Percentiles rank a stretch among this genome's conserved stretches.
phyloP scores from a whole-genome alignment of 2,329 filamentous ascomycete genomes.

The Colletotrichum siamense region DNA sequence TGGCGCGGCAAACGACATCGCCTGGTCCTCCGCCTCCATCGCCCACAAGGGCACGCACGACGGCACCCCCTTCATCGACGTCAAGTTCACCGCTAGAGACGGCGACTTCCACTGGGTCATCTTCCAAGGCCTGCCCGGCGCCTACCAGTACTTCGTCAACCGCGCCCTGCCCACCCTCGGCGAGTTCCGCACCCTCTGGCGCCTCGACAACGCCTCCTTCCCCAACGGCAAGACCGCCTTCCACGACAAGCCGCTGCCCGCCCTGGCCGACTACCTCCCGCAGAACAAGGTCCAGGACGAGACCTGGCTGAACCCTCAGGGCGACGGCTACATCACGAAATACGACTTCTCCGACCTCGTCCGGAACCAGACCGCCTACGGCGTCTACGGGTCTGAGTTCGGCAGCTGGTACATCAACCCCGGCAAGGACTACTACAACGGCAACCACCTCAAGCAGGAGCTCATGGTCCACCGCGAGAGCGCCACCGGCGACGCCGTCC shows the following conservation, averaged over 20 bases:
- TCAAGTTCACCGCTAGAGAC: constrained; percentile 50
- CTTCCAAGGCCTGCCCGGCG: constrained; percentile 50
- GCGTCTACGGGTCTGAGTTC: constrained; percentile 53
- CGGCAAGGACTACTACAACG: constrained; percentile 58
- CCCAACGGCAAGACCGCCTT: constrained; percentile 48
- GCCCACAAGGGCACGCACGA: constrained; percentile 33
- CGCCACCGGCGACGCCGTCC: constrained; percentile 53
- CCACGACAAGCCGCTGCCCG: constrained; percentile 49
- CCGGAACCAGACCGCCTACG: constrained; percentile 49
- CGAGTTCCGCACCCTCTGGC: constrained; percentile 55
- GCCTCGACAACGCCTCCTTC: constrained; percentile 54
- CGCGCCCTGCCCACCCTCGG: constrained; percentile 50
- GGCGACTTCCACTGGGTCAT: constrained; percentile 60
- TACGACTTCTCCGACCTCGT: constrained; percentile 42
- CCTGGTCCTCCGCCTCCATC: constrained; percentile 51
- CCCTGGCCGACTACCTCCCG: constrained; percentile 44
- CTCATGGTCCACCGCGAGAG: constrained; percentile 58
- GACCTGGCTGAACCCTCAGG: constrained; percentile 48
- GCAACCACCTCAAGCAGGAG: constrained; percentile 58
- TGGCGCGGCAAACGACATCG: constrained; percentile 50
- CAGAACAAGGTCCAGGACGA: constrained; percentile 59
- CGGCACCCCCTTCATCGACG: constrained; percentile 49
- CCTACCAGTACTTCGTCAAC: constrained; percentile 62
- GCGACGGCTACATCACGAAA: constrained; percentile 52
- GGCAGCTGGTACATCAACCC: constrained; percentile 58